A percentile compares a stretch with the other conserved stretches of the same genome.
phyloP scores from a whole-genome alignment of 176 grass and related monocot species.

The Rhynchospora pubera region DNA sequence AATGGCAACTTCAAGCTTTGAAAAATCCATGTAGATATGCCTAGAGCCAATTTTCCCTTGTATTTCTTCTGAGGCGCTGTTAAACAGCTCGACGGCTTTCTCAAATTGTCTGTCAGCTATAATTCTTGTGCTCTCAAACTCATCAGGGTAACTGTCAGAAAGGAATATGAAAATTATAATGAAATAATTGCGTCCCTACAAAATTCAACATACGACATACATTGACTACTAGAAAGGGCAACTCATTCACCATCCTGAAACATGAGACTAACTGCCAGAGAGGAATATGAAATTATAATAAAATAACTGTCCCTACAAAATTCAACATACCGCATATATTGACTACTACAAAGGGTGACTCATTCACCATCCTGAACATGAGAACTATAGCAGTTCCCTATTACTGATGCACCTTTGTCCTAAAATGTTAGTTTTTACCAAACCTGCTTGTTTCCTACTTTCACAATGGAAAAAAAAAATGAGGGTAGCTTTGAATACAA shows the following conservation, averaged over 20 bases:
- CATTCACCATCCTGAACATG: not conserved
- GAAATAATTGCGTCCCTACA: not conserved
- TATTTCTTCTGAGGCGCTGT: conserved; percentile 71
- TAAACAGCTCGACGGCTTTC: conserved; percentile 80
- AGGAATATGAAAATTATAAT: conserved; percentile 19
- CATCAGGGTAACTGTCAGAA: conserved; percentile 75
- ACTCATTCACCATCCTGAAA: not conserved
- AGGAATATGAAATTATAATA: too few species aligned
- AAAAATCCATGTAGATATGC: conserved; percentile 87
- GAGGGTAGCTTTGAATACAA: not conserved
- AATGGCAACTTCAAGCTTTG: conserved; percentile 60
- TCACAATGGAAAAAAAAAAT: not conserved
- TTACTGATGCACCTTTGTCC: not conserved
- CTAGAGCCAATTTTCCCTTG: conserved; percentile 66
- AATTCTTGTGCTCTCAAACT: conserved; percentile 91
- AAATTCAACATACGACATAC: not conserved
- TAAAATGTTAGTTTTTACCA: not conserved
- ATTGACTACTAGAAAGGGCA: not conserved
- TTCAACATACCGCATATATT: too few species aligned
- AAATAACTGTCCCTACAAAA: too few species aligned
- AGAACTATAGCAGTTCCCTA: not conserved
- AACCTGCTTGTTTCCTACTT: not conserved
- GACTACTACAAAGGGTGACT: too few species aligned
- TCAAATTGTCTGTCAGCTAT: conserved; percentile 80
- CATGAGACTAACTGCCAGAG: not conserved